Base-by-base conservation (phyloP, 768 basidiomycete genomes). In the Tulasnella sp. region DNA sequence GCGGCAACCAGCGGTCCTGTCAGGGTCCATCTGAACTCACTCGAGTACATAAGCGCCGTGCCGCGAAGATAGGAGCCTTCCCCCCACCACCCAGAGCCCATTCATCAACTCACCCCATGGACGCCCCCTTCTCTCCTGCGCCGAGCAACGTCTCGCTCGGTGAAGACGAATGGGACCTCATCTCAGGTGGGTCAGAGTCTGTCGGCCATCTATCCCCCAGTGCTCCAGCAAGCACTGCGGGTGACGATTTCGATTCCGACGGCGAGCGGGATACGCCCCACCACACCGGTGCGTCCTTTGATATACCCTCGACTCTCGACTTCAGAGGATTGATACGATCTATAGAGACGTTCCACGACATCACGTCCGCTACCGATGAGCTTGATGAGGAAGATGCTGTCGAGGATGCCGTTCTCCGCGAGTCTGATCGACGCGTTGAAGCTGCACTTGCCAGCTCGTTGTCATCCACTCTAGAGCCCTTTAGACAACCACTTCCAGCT, bases 211-310 rank as follows among this genome's bases (percentile, higher is more conserved):
- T 5, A 15, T 38, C 34, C 34, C 34, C 34, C 24, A 56, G 29
- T n/a, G 31, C 57, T 1, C 48, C 46, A 27, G 46, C 45, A 15
- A 51, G 34, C 24, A 31, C 46, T 27, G 8, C 48, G 7, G 21
- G 21, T n/a, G 27, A 22, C 15, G 57, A 51, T 59, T 59, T 11
- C 48, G 49, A 51, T 59, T 59, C 57, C 9, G 57, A 59, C 57
- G 48, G 30, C 29, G 57, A 59, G 25, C 30, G 48, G 24, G 57
- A 29, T 12, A 43, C 45, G 19, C 45, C 31, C 31, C 57, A 49
- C n/a, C 1, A 48, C 30, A 59, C 17, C 1, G 17, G 34, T 41
- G 25, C 19, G 31, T n/a, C n/a, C n/a, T n/a, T 38, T 30, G 12
- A 25, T 44, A 12, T 30, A 44, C 21, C 25, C 54, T 21, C 31